Conservation (phyloP, 768 basidiomycete genomes). For the Leccinum subtestaceum region DNA sequence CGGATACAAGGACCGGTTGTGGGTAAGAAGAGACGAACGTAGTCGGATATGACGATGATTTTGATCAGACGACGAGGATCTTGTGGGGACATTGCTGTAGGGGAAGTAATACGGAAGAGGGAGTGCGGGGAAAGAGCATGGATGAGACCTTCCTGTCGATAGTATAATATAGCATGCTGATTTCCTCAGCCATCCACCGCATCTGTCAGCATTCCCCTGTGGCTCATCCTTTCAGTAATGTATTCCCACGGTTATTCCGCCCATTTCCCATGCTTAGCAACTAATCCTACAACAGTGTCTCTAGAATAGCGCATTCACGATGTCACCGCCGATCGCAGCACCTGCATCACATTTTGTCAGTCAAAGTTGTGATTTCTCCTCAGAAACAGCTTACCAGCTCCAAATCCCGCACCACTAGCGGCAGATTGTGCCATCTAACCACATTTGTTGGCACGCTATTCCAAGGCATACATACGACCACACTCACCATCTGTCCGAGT, state of each 20-base stretch:
- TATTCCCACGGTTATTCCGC: slow-evolving; percentile 20
- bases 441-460: background rate
- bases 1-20: background rate
- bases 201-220: slow-evolving; percentile 34
- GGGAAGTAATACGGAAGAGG: background rate
- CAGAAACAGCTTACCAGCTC: slow-evolving; percentile 35
- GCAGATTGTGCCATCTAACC: slow-evolving; percentile 33
- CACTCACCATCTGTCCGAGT: slow-evolving; percentile 38
- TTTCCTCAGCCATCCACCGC: slow-evolving; percentile 27
- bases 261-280: slow-evolving; percentile 21
- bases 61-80: slow-evolving; percentile 22
- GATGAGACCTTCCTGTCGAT: slow-evolving; percentile 26
- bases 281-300: slow-evolving; percentile 6
- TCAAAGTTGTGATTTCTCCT: background rate
- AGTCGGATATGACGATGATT: slow-evolving; percentile 36
- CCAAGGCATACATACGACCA: background rate
- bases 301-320: slow-evolving; percentile 50
- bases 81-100: slow-evolving; percentile 19
- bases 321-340: slow-evolving; percentile 41
- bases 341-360: slow-evolving; percentile 29
- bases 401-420: slow-evolving; percentile 46
- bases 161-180: slow-evolving; percentile 28
- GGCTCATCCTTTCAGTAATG: slow-evolving; percentile 15
- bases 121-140: slow-evolving; percentile 21
- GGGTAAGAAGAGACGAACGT: slow-evolving; percentile 21